These are phyloP conservation scores for Hypoxylon lienhwacheense DNA, from an alignment of 495 filamentous ascomycete genomes.

Conservation along the genomic window DNA sequence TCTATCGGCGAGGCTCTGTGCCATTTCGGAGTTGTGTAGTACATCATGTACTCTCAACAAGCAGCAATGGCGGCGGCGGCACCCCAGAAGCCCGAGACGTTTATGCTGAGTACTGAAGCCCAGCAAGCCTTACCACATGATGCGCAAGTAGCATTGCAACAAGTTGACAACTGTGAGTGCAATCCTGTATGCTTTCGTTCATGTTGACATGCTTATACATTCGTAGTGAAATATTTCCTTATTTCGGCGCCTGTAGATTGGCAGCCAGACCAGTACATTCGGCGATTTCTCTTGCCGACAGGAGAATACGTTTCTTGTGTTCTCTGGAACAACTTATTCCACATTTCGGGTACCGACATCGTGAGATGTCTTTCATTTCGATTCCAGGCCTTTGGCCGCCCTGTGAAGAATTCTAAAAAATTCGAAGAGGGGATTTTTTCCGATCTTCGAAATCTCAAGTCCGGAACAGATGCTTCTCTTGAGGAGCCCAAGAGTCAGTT, in stretches of 20 bases:
- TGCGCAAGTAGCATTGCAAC: slow-evolving; percentile 94
- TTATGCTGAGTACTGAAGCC: slow-evolving; percentile 94
- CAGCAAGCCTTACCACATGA: slow-evolving; percentile 95
- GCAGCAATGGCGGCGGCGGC: slow-evolving; percentile 51
- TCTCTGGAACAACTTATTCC: slow-evolving; percentile 98
- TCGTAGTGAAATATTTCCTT: slow-evolving; percentile 96
- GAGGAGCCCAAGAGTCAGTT: slow-evolving; percentile 99
- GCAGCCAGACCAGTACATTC: slow-evolving; percentile 94
- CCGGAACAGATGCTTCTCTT: slow-evolving; percentile 96
- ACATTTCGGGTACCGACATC: slow-evolving; percentile 98
- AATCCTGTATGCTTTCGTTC: neutral
- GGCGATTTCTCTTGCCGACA: slow-evolving; percentile 90
- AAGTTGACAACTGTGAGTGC: slow-evolving; percentile 94
- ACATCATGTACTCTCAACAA: slow-evolving; percentile 57
- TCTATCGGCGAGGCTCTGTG: slow-evolving; percentile 2
- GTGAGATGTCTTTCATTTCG: slow-evolving; percentile 97
- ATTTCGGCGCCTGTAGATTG: slow-evolving; percentile 98
- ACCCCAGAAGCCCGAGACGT: slow-evolving; percentile 91
- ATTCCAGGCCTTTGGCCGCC: slow-evolving; percentile 97
- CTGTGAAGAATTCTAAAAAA: slow-evolving; percentile 99
- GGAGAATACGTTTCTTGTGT: slow-evolving; percentile 99
- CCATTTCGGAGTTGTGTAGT: slow-evolving; percentile 27
- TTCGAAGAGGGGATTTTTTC: slow-evolving; percentile 99
- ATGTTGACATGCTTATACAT: slow-evolving; percentile 26
- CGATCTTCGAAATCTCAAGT: slow-evolving; percentile 95